Evolutionary conservation across 2,329 filamentous ascomycete species (phyloP), one percentile per base, ranked within the genome.

Genomic region (Fusarium longipes): DNA sequence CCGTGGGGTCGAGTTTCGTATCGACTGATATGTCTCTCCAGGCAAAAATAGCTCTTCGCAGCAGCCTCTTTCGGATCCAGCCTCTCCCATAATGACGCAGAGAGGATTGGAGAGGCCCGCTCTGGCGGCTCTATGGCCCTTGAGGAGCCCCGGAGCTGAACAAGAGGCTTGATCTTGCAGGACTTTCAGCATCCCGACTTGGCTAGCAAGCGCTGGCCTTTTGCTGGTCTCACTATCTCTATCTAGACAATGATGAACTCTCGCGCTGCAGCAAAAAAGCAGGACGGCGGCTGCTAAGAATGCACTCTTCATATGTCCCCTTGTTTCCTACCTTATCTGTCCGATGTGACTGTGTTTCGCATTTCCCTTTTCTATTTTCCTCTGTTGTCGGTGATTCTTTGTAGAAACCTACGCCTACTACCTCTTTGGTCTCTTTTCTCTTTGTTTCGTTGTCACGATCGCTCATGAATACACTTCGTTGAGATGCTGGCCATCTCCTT

Each of bases 401-500:
- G 60, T 65, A 52, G 52, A 48, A 54, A 17, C 3, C 54, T 35
- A 42, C 24, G 59, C 38, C 32, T 58, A 45, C 55, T 62, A 68
- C 29, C 44, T 27, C 22, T 18, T 61, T 22, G 27, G n/a, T 44
- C n/a, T 35, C 32, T 44, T 53, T 66, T 50, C 63, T 29, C 50
- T 63, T 67, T 66, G 48, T 44, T 67, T 55, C 54, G 44, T 72
- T 61, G 45, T 56, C 49, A 67, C 70, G 68, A 61, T 57, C 57
- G 63, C 65, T 61, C 57, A 74, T 70, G 67, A 74, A 73, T 60
- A 43, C 27, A 57, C 32, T 59, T 73, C 71, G 74, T 68, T 78
- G 76, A 74, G 77, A 78, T 78, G 77, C 77, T 77, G 75, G 77
- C 20, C 75, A 70, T 77, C 74, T 74, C 73, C 47, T 70, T 70